Evolutionary conservation across 225 moss, liverwort and hornwort species (phyloP), one percentile per base, ranked within the genome.

Genomic region (Marchantia paleacea): DNA sequence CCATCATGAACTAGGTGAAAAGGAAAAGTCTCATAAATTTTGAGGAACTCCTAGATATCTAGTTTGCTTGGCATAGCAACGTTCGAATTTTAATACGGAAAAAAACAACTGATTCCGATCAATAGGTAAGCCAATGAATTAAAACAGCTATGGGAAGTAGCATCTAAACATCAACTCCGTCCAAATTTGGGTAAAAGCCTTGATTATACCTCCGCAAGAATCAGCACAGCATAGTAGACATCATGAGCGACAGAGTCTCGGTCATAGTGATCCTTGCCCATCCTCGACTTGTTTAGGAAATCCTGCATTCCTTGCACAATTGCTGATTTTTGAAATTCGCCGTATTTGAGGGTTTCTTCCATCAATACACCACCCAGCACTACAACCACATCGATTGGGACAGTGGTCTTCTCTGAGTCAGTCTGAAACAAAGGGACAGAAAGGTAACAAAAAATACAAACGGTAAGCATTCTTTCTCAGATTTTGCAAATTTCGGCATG

Each of bases 201-300:
- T 62, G 62, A 62, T 9, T 69, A 3, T 80, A 96, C 96, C 96
- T 97, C 97, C 19, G 89, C 80, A 73, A 87, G 85, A 75, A 95
- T 28, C 19, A 99, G 90, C 71, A 94, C 85, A 4, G 95, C 87
- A 73, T 91, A 99, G 58, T 99, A 95, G 28, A 99, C 87, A 60
- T 99, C 97, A 80, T 99, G 97, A 76, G 91, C 93, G 26, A 99
- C 75, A 6, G 83, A 83, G 66, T 99, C 97, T 66, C 95, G 89
- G 85, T 99, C 95, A 78, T 88, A 91, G 53, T 95, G 95, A 63
- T 99, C 97, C 80, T 99, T 99, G 54, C 97, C 95, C 93, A 92
- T 91, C 83, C 92, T 92, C 7, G 90, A 77, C 88, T 93, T 92
- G 88, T 94, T 99, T 52, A 99, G 75, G 49, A 91, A 92, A 65